Conservation (phyloP, 2,329 filamentous ascomycete genomes). For the Alternaria alternata region DNA sequence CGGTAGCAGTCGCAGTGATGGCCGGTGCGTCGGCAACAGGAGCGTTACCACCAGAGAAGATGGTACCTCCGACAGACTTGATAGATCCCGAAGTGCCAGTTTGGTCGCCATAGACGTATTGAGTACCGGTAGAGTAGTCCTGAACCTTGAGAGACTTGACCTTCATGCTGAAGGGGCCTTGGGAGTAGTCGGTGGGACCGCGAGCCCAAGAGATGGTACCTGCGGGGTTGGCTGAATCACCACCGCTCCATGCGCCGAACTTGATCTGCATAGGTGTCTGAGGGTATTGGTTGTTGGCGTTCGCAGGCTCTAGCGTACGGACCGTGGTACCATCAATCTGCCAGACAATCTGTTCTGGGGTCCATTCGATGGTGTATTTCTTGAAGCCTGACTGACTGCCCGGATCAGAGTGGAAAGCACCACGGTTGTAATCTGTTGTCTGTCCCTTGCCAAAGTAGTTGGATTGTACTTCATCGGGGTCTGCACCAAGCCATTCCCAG, state of each 20-base stretch:
- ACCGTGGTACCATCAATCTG: conserved; percentile 80
- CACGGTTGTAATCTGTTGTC: conserved; percentile 85
- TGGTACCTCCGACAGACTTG: conserved; percentile 75
- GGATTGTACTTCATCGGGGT: conserved; percentile 80
- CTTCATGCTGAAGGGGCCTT: conserved; percentile 86
- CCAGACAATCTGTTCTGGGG: conserved; percentile 83
- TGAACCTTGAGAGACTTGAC: conserved; percentile 78
- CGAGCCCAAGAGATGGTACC: conserved; percentile 92
- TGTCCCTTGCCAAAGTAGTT: conserved; percentile 88
- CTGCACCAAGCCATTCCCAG: conserved; percentile 91
- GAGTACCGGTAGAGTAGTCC: conserved; percentile 91
- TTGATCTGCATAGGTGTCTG: conserved; percentile 96
- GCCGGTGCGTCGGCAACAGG: conserved; percentile 67
- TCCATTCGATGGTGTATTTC: conserved; percentile 94
- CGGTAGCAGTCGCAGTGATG: conserved; percentile 68
- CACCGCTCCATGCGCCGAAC: conserved; percentile 90
- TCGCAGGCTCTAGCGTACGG: conserved; percentile 73
- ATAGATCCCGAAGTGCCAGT: conserved; percentile 85
- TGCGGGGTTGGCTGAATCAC: conserved; percentile 77
- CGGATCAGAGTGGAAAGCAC: conserved; percentile 74
- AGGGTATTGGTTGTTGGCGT: conserved; percentile 82
- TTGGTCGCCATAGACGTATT: conserved; percentile 82
- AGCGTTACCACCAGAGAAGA: conserved; percentile 68
- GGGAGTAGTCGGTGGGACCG: conserved; percentile 81
- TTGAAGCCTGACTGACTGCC: conserved; percentile 78